Conservation (phyloP, 495 filamentous ascomycete species). For the Aspergillus egyptiacus region DNA sequence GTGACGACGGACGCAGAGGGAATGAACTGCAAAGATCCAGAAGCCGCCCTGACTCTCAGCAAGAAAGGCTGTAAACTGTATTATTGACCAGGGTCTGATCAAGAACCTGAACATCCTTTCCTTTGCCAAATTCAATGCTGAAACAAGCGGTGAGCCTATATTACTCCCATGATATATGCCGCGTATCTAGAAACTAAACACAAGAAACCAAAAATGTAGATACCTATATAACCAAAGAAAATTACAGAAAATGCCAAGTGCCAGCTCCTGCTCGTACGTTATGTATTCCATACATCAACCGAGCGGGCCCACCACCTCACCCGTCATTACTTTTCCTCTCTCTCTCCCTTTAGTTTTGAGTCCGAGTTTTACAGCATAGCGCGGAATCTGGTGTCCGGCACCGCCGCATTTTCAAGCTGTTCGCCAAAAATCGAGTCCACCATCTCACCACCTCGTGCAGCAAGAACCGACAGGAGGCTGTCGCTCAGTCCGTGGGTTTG, state of each 20-base stretch:
- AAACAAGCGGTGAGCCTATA: background rate
- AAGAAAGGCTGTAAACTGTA: background rate
- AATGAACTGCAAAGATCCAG: constrained; percentile 1
- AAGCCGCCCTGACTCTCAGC: background rate
- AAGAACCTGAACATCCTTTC: background rate
- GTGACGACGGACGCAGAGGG: background rate
- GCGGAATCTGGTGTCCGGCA: constrained; percentile 38
- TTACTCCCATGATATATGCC: background rate
- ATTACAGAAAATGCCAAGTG: constrained; percentile 7
- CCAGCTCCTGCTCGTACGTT: background rate
- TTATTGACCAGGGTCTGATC: background rate
- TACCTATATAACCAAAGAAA: constrained; percentile 2
- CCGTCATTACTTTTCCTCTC: background rate
- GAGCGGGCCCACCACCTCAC: constrained; percentile 2
- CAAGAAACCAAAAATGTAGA: background rate
- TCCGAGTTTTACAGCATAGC: constrained; percentile 32
- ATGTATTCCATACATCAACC: constrained; percentile 4
- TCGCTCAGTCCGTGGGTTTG: constrained; percentile 84
- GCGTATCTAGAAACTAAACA: background rate
- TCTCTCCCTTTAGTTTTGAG: no score
- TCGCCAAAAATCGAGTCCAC: constrained; percentile 67
- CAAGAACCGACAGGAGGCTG: constrained; percentile 71
- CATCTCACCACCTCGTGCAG: constrained; percentile 69
- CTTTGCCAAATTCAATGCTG: background rate
- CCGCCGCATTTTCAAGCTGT: constrained; percentile 30